These are phyloP conservation scores for Actinidia arguta DNA, from an alignment of 179 eudicot species.

Conservation along the genomic window DNA sequence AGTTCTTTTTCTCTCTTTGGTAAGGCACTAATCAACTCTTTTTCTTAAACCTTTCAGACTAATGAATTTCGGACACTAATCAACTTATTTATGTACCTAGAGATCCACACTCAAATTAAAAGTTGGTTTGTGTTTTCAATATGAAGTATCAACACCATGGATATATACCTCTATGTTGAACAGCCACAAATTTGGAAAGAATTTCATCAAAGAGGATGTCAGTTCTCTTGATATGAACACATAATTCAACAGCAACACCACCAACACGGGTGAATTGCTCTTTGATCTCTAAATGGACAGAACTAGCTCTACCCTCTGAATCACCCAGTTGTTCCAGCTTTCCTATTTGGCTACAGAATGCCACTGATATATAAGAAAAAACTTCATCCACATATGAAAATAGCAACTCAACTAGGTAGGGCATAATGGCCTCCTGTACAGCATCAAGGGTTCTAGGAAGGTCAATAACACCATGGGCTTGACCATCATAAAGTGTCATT, in stretches of 20 bases:
- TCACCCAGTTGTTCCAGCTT: constrained; percentile 55
- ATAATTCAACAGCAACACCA: constrained; percentile 97
- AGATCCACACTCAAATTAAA: neutral
- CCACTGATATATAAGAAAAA: constrained; percentile 94
- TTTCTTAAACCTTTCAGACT: neutral
- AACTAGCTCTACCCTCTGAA: constrained; percentile 30
- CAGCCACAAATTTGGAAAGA: constrained; percentile 69
- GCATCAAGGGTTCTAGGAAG: constrained; percentile 80
- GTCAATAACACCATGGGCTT: constrained; percentile 90
- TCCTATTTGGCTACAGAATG: constrained; percentile 71
- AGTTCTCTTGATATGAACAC: constrained; percentile 86
- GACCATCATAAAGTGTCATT: constrained; percentile 89
- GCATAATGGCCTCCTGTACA: constrained; percentile 72
- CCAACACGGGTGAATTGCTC: constrained; percentile 94
- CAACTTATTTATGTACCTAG: neutral
- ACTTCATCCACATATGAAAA: constrained; percentile 91
- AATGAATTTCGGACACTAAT: neutral
- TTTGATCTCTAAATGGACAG: constrained; percentile 60
- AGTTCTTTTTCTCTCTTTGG: neutral
- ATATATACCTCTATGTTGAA: constrained; percentile 81
- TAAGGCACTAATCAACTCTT: neutral
- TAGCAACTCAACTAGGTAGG: constrained; percentile 83
- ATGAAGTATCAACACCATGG: neutral
- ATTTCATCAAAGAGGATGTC: constrained; percentile 90
- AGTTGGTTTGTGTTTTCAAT: neutral